Conservation (phyloP, 2,329 filamentous ascomycete species). For the Exophiala calicioides region DNA sequence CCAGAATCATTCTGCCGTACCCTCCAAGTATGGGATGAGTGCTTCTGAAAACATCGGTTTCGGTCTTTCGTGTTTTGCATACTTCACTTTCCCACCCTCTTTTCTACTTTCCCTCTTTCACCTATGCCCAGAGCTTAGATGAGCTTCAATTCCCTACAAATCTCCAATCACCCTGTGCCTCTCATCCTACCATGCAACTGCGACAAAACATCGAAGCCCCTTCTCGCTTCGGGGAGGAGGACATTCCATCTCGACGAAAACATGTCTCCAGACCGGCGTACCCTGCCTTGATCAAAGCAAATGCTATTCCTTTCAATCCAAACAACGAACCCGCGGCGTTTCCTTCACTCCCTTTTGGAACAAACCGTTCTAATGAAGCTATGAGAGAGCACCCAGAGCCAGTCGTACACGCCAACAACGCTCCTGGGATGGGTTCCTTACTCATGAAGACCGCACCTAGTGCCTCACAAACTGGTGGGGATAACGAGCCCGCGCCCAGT, state of each 20-base stretch:
- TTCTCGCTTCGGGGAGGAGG: constrained; percentile 34
- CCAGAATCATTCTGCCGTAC: constrained; percentile 6
- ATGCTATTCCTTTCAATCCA: constrained; percentile 37
- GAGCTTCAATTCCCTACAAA: not conserved
- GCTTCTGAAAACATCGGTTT: constrained; percentile 3
- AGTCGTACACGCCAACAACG: not conserved
- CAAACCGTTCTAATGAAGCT: not conserved
- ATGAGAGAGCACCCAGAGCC: not conserved
- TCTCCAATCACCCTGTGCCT: constrained; percentile 25
- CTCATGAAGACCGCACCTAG: not conserved
- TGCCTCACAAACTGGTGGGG: too few relatives aligned
- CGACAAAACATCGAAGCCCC: constrained; percentile 37
- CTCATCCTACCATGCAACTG: constrained; percentile 36
- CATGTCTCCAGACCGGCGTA: constrained; percentile 23
- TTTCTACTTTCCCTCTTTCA: constrained; percentile 3
- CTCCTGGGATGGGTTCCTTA: not conserved
- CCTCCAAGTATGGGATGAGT: not conserved
- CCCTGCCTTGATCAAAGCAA: constrained; percentile 26
- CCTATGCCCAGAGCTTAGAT: constrained; percentile 1
- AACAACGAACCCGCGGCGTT: constrained; percentile 44
- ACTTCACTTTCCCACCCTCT: constrained; percentile 3
- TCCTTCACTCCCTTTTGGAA: constrained; percentile 37
- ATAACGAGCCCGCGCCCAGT: too few relatives aligned
- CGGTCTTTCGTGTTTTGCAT: constrained; percentile 9
- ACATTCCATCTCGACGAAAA: constrained; percentile 5